phyloP scores from a whole-genome alignment of 176 grass and related monocot genomes.

The Musa acuminata region DNA sequence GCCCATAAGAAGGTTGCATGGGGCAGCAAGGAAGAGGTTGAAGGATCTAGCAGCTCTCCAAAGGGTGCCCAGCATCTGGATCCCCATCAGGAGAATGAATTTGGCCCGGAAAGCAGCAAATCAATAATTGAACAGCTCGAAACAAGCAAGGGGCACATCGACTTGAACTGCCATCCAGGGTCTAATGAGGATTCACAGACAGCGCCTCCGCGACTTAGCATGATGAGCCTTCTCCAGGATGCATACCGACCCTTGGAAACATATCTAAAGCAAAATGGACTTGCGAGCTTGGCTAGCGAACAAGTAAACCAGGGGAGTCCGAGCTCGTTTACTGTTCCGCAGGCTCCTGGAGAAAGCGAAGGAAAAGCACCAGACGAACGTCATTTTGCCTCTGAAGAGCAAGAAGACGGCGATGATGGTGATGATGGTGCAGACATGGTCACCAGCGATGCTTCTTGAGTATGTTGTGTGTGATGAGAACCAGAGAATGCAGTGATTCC shows the following conservation, averaged over 20 bases:
- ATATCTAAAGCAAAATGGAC: constrained; percentile 85
- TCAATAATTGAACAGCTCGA: constrained; percentile 41
- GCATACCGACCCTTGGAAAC: constrained; percentile 61
- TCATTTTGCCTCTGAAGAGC: constrained; percentile 11
- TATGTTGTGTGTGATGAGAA: not conserved
- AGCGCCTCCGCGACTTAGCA: constrained; percentile 35
- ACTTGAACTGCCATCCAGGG: constrained; percentile 72
- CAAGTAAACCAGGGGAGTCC: constrained; percentile 41
- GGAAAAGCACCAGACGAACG: constrained; percentile 55
- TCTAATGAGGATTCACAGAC: constrained; percentile 26
- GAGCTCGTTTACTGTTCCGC: constrained; percentile 10
- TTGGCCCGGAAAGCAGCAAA: not conserved
- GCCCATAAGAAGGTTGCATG: constrained; percentile 62
- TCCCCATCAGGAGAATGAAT: constrained; percentile 36
- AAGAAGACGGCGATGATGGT: not conserved
- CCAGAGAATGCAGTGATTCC: not conserved
- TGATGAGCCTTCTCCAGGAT: constrained; percentile 76
- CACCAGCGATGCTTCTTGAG: not conserved
- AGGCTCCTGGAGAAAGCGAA: constrained; percentile 40
- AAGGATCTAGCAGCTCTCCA: constrained; percentile 47
- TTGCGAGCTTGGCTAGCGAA: constrained; percentile 46
- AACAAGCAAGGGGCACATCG: constrained; percentile 50
- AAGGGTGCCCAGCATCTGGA: constrained; percentile 44
- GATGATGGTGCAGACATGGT: not conserved
- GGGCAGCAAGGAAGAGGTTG: constrained; percentile 58